phyloP scores from a whole-genome alignment of 2,329 filamentous ascomycete species.

The Claviceps sp. region DNA sequence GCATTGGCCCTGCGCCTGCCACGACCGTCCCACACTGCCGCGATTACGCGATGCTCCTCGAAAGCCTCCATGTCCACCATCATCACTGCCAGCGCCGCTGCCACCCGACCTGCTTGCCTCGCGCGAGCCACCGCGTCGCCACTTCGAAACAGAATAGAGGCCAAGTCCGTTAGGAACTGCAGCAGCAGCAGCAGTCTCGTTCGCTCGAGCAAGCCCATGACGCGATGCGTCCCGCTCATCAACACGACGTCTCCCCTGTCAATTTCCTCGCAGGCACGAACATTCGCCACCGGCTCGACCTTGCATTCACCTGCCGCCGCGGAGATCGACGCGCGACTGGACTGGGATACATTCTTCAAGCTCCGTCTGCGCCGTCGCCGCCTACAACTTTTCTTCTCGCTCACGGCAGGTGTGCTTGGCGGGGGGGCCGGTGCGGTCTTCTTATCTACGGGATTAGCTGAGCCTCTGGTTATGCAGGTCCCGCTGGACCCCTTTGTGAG shows the following conservation, averaged over 20 bases:
- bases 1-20: slow-evolving; percentile 20
- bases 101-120: slow-evolving; percentile 11
- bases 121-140: slow-evolving; percentile 9
- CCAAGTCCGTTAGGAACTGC: background rate
- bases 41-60: slow-evolving; percentile 13
- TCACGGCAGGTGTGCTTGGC: slow-evolving; percentile 47
- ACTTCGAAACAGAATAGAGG: slow-evolving; percentile 6
- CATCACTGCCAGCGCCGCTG: slow-evolving; percentile 7
- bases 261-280: slow-evolving; percentile 6
- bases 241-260: background rate
- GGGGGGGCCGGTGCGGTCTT: slow-evolving; percentile 51
- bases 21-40: slow-evolving; percentile 9
- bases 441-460: slow-evolving; percentile 58
- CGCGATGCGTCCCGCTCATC: slow-evolving; percentile 3
- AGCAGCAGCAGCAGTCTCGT: slow-evolving; percentile 1
- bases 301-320: slow-evolving; percentile 2
- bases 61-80: slow-evolving; percentile 17
- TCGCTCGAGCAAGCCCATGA: slow-evolving; percentile 1
- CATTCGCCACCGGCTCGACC: background rate
- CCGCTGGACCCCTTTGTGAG: slow-evolving; percentile 82
- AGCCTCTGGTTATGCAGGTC: slow-evolving; percentile 55
- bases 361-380: slow-evolving; percentile 75
- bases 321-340: slow-evolving; percentile 26
- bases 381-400: slow-evolving; percentile 68
- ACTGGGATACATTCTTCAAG: slow-evolving; percentile 90